Evolutionary conservation across 148 eudicot species (phyloP).

Genomic region (Silene uniflora): DNA sequence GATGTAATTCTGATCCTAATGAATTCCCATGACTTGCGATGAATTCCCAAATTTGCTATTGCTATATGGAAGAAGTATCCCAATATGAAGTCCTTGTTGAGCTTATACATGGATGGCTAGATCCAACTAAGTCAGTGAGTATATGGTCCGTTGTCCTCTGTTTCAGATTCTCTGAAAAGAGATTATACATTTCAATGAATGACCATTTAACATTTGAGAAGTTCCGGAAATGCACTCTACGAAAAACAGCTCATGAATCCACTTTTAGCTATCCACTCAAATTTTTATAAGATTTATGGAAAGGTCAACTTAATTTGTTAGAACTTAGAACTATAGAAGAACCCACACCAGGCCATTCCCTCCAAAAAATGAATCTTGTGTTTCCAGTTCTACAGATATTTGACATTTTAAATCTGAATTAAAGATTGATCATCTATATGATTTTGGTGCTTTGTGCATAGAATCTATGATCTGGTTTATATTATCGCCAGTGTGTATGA

Average conservation of each 20-base stretch:
- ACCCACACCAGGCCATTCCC: no score
- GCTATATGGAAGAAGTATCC: conserved; percentile 84
- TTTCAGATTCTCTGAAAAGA: background rate
- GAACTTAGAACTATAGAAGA: no score
- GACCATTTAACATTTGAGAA: background rate
- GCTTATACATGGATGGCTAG: conserved; percentile 79
- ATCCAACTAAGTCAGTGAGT: conserved; percentile 86
- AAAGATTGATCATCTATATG: no score
- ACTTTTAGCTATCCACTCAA: no score
- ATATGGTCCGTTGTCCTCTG: conserved; percentile 10
- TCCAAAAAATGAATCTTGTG: no score
- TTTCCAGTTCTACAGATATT: no score
- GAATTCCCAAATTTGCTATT: conserved; percentile 79
- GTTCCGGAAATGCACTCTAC: background rate
- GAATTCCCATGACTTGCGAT: background rate
- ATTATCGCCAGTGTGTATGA: background rate
- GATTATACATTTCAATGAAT: no score
- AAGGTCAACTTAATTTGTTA: no score
- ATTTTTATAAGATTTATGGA: no score
- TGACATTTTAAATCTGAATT: no score
- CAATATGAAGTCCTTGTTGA: conserved; percentile 79
- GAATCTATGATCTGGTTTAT: background rate
- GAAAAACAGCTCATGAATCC: no score
- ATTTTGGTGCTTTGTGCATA: background rate
- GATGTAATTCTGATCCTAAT: conserved; percentile 11